These are phyloP conservation scores for Trichoderma koningii DNA, from an alignment of 2,329 filamentous ascomycete species.

Conservation along the genomic window DNA sequence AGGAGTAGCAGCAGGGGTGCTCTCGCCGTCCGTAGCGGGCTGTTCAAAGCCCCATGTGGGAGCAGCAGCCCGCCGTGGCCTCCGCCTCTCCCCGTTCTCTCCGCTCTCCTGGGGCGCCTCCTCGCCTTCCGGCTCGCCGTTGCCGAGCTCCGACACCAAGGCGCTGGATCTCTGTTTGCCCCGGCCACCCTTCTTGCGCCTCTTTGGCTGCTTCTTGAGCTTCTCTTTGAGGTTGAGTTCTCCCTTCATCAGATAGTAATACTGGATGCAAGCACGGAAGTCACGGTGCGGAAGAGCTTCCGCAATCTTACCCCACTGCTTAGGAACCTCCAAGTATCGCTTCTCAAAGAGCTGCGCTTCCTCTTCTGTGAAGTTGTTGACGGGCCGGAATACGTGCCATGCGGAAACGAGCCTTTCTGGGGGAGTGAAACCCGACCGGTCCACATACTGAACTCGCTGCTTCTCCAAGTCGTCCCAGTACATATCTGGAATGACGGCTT, in stretches of 20 bases:
- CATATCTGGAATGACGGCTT: constrained; percentile 73
- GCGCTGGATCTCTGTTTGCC: constrained; percentile 63
- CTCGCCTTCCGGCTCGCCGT: constrained; percentile 58
- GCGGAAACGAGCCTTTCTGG: constrained; percentile 67
- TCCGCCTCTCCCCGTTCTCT: constrained; percentile 62
- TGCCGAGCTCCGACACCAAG: constrained; percentile 67
- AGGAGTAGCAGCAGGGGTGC: constrained; percentile 60
- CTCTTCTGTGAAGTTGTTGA: constrained; percentile 73
- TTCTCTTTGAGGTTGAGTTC: constrained; percentile 76
- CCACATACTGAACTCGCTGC: constrained; percentile 60
- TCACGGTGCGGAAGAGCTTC: constrained; percentile 66
- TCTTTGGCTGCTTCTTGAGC: constrained; percentile 64
- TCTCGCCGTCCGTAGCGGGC: constrained; percentile 61
- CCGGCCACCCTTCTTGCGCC: constrained; percentile 57
- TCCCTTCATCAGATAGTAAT: constrained; percentile 82
- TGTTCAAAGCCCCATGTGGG: constrained; percentile 72
- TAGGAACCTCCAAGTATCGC: constrained; percentile 72
- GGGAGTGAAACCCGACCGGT: constrained; percentile 65
- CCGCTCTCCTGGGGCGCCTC: constrained; percentile 55
- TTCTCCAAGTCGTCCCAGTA: constrained; percentile 64
- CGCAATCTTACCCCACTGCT: constrained; percentile 80
- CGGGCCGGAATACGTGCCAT: constrained; percentile 71
- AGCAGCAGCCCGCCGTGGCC: constrained; percentile 66
- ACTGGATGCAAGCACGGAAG: constrained; percentile 79
- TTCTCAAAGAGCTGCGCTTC: constrained; percentile 73